Evolutionary conservation across 164 flowering plant genomes (phyloP).

Genomic region (Annona cherimola): DNA sequence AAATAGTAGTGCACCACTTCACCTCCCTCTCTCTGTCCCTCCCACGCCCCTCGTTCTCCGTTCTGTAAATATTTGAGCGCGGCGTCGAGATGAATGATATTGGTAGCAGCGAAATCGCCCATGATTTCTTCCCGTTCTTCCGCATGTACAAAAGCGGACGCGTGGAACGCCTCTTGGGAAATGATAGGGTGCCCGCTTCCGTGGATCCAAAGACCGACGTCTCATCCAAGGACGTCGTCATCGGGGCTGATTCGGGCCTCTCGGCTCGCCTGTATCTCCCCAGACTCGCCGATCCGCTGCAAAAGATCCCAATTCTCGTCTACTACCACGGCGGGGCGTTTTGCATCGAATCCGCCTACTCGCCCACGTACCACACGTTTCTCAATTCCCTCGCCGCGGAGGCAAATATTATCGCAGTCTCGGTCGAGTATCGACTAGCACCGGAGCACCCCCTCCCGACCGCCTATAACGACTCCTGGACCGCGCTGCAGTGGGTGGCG

Average conservation of each 20-base stretch:
- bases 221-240: slow-evolving; percentile 36
- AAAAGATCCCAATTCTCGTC: slow-evolving; percentile 41
- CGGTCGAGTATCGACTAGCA: slow-evolving; percentile 41
- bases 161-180: slow-evolving; percentile 30
- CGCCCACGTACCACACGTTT: slow-evolving; percentile 30
- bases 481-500: slow-evolving; percentile 37
- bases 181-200: slow-evolving; percentile 29
- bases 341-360: slow-evolving; percentile 26
- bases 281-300: not conserved
- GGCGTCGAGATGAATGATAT: not conserved
- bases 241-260: slow-evolving; percentile 35
- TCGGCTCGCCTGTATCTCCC: slow-evolving; percentile 50
- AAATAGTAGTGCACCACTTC: not conserved
- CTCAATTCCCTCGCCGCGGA: slow-evolving; percentile 29
- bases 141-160: slow-evolving; percentile 38
- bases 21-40: no score
- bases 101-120: slow-evolving; percentile 15
- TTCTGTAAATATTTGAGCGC: not conserved
- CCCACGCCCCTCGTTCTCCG: not conserved
- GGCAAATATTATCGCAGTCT: slow-evolving; percentile 33
- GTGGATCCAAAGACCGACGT: slow-evolving; percentile 32
- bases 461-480: slow-evolving; percentile 46
- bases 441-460: slow-evolving; percentile 50
- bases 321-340: slow-evolving; percentile 23
- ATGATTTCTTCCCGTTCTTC: slow-evolving; percentile 36